Evolutionary conservation across 441 rosid species (phyloP).

Genomic region (Populus hybrid): DNA sequence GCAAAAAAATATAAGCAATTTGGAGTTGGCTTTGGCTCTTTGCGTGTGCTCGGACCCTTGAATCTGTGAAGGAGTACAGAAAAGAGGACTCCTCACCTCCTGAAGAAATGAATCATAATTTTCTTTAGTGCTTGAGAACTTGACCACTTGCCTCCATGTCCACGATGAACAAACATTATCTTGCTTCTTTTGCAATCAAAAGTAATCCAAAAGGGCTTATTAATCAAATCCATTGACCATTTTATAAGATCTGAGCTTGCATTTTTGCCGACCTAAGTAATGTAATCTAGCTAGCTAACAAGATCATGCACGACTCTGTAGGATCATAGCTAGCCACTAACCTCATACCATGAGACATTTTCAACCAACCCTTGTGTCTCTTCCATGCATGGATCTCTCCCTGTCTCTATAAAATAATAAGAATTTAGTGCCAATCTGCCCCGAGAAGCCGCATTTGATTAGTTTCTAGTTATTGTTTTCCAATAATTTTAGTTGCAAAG

Average conservation of each 20-base stretch:
- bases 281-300: neutral
- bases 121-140: too few species aligned
- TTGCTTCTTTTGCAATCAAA: neutral
- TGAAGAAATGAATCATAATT: too few species aligned
- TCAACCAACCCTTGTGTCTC: neutral
- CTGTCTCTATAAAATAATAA: neutral
- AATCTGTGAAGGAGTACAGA: too few species aligned
- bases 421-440: conserved; percentile 13
- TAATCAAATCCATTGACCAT: neutral
- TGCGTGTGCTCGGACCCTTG: too few species aligned
- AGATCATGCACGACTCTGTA: conserved; percentile 7
- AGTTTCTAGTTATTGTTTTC: neutral
- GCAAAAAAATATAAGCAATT: too few species aligned
- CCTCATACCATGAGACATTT: neutral
- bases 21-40: too few species aligned
- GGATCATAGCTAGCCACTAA: conserved; percentile 9
- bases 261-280: neutral
- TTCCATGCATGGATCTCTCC: neutral
- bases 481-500: neutral
- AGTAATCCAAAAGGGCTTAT: neutral
- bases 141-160: too few species aligned
- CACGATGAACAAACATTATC: neutral
- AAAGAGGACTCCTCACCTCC: too few species aligned
- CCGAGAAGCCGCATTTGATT: conserved; percentile 42
- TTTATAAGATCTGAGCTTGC: neutral